These are phyloP conservation scores for Grigorovia yakushimaensis DNA, from an alignment of 805 yeast species.

Conservation along the genomic window DNA sequence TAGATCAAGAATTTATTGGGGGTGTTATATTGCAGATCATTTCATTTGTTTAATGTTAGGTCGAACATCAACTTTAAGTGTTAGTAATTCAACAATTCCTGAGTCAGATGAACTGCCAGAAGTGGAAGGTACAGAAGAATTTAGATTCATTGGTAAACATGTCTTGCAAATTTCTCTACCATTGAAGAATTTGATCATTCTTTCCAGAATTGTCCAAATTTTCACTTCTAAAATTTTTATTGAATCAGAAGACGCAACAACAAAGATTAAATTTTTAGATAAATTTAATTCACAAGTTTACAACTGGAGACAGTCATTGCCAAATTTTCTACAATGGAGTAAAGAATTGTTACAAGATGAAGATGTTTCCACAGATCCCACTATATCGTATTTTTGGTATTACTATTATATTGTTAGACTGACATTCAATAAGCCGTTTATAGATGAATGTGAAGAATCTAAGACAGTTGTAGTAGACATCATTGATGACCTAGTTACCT, in stretches of 20 bases:
- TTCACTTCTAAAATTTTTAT: constrained; percentile 29
- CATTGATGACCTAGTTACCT: constrained; percentile 21
- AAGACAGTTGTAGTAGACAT: constrained; percentile 22
- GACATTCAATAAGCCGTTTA: constrained; percentile 54
- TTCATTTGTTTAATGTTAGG: constrained; percentile 51
- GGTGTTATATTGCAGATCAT: constrained; percentile 55
- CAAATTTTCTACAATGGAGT: constrained; percentile 42
- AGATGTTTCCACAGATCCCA: constrained; percentile 42
- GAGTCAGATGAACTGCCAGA: constrained; percentile 53
- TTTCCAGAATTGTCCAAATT: constrained; percentile 32
- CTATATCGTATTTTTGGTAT: constrained; percentile 42
- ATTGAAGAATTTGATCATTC: constrained; percentile 35
- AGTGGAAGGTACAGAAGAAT: constrained; percentile 53
- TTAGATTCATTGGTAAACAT: constrained; percentile 31
- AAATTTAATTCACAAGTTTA: constrained; percentile 41
- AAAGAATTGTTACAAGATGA: constrained; percentile 30
- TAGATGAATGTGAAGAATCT: constrained; percentile 32
- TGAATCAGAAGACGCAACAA: constrained; percentile 25
- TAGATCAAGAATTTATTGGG: constrained; percentile 57
- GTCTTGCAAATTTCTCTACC: constrained; percentile 28
- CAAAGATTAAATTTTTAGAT: constrained; percentile 29
- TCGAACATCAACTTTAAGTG: constrained; percentile 44
- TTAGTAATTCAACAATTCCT: constrained; percentile 50
- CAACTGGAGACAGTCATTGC: constrained; percentile 43
- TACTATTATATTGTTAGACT: constrained; percentile 48